Percentiles rank a stretch among this genome's conserved stretches.
Conservation (phyloP, 441 rosid species). For the Gossypium trilobum region DNA sequence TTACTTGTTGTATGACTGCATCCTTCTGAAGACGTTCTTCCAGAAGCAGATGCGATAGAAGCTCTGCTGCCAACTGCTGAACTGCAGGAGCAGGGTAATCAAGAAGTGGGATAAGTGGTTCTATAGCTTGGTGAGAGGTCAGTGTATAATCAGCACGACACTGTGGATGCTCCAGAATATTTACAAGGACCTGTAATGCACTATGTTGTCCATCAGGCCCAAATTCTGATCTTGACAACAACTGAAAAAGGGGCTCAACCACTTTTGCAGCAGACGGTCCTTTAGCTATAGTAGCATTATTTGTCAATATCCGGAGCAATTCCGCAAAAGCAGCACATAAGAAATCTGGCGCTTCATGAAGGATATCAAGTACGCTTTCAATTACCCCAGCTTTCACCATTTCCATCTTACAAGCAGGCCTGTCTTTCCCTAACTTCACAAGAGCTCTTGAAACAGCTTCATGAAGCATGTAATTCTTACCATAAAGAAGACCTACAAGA, state of each 20-base stretch:
- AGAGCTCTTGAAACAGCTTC: conserved; percentile 95
- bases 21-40: conserved; percentile 94
- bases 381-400: conserved; percentile 99
- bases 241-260: conserved; percentile 80
- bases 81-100: conserved; percentile 91
- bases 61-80: conserved; percentile 98
- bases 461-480: conserved; percentile 81
- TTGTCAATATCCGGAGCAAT: conserved; percentile 90
- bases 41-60: conserved; percentile 75
- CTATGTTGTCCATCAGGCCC: conserved; percentile 96
- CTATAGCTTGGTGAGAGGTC: conserved; percentile 78
- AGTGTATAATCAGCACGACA: conserved; percentile 84
- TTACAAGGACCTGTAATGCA: conserved; percentile 90
- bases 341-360: conserved; percentile 93
- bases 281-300: conserved; percentile 92
- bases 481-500: conserved; percentile 95
- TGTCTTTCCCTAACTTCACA: conserved; percentile 98
- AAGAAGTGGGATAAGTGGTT: conserved; percentile 88
- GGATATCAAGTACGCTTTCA: conserved; percentile 83
- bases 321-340: conserved; percentile 90
- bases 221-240: conserved; percentile 74
- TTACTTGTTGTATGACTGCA: conserved; percentile 67
- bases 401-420: conserved; percentile 94
- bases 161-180: conserved; percentile 93
- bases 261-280: conserved; percentile 92